These are phyloP conservation scores for Hypsizygus marmoreus DNA, from an alignment of 768 basidiomycete genomes.

Conservation along the genomic window DNA sequence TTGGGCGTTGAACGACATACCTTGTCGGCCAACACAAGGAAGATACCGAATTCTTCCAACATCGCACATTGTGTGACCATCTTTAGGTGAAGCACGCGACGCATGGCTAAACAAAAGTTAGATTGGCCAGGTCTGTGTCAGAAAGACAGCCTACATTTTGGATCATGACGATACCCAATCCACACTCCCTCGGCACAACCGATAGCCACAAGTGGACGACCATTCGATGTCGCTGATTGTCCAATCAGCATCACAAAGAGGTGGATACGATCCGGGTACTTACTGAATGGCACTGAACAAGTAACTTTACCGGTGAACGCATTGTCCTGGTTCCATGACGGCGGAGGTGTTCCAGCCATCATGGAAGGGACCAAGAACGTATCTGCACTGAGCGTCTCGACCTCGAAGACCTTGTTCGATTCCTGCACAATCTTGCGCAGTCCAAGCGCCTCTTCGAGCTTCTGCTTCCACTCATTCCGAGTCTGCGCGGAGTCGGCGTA, in stretches of 20 bases:
- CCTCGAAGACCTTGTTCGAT: slow-evolving; percentile 92
- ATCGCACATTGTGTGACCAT: slow-evolving; percentile 95
- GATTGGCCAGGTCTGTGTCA: background rate
- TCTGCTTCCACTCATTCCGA: slow-evolving; percentile 86
- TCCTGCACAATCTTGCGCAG: slow-evolving; percentile 87
- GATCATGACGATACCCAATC: slow-evolving; percentile 93
- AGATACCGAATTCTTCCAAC: slow-evolving; percentile 94
- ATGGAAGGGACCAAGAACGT: slow-evolving; percentile 82
- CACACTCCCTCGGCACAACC: slow-evolving; percentile 97
- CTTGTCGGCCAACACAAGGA: slow-evolving; percentile 94
- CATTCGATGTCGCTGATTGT: slow-evolving; percentile 75
- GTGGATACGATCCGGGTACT: slow-evolving; percentile 33
- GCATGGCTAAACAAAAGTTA: slow-evolving; percentile 62
- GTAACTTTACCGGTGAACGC: slow-evolving; percentile 84
- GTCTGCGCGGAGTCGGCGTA: slow-evolving; percentile 82
- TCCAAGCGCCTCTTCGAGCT: slow-evolving; percentile 85
- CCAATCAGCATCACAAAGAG: slow-evolving; percentile 1
- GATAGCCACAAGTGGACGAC: slow-evolving; percentile 84
- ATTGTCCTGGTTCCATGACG: slow-evolving; percentile 75
- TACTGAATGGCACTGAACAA: slow-evolving; percentile 92
- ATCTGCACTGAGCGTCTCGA: slow-evolving; percentile 85
- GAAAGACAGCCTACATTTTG: slow-evolving; percentile 60
- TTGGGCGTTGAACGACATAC: slow-evolving; percentile 31
- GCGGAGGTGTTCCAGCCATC: slow-evolving; percentile 43
- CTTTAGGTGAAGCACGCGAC: slow-evolving; percentile 91